These are phyloP conservation scores for Colletotrichum higginsianum DNA, from an alignment of 2,329 filamentous ascomycete species.

Conservation along the genomic window DNA sequence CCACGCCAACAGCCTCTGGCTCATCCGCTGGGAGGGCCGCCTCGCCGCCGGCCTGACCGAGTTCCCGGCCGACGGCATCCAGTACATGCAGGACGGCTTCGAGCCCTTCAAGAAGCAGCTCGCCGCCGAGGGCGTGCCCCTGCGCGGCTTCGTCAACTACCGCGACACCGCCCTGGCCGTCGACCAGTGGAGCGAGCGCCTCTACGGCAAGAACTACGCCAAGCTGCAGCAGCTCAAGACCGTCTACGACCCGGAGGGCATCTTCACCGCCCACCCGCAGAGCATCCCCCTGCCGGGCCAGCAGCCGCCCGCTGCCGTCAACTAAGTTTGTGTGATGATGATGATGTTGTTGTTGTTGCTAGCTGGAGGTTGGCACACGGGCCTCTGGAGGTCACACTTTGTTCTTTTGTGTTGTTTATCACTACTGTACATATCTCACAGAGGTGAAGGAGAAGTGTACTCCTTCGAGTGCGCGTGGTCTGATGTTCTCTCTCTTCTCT, in stretches of 20 bases:
- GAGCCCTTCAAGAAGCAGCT: slow-evolving; percentile 41
- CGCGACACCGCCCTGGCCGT: slow-evolving; percentile 37
- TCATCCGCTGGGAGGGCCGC: slow-evolving; percentile 49
- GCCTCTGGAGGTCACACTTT: no score
- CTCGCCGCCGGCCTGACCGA: slow-evolving; percentile 57
- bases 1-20: slow-evolving; percentile 58
- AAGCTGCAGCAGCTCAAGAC: slow-evolving; percentile 40
- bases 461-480: neutral
- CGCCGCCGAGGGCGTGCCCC: slow-evolving; percentile 25
- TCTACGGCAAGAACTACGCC: slow-evolving; percentile 41
- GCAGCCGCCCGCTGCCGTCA: slow-evolving; percentile 31
- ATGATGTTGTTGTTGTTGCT: no score
- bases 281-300: slow-evolving; percentile 39
- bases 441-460: neutral
- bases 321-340: neutral
- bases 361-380: neutral
- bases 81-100: slow-evolving; percentile 62
- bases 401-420: no score
- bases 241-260: slow-evolving; percentile 40
- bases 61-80: slow-evolving; percentile 63
- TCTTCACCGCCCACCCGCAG: slow-evolving; percentile 42
- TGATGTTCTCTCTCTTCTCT: no score
- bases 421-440: neutral
- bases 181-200: slow-evolving; percentile 40
- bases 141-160: slow-evolving; percentile 43